Conservation (phyloP, 176 grass and related monocot genomes). For the Carex littledalei region DNA sequence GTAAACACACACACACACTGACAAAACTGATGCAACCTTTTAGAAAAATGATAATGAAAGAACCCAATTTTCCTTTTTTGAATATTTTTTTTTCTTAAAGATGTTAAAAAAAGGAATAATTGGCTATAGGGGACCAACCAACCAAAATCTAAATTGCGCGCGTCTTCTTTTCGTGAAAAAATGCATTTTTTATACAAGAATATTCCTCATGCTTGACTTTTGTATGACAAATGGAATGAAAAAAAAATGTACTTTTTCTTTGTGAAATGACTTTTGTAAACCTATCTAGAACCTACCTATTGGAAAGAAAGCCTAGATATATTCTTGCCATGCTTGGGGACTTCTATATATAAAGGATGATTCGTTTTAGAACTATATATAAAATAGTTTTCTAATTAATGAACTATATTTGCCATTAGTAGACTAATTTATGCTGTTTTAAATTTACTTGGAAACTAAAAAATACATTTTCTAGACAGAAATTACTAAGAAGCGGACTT, state of each 20-base stretch:
- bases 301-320: slow-evolving; percentile 30
- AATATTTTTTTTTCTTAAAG: not conserved
- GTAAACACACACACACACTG: too few relatives aligned
- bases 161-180: not conserved
- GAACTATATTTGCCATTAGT: not conserved
- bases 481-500: not conserved
- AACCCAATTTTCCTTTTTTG: too few relatives aligned
- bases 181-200: not conserved
- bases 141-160: not conserved
- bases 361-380: not conserved
- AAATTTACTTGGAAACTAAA: not conserved
- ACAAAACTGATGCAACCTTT: too few relatives aligned
- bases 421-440: not conserved
- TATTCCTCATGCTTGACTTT: slow-evolving; percentile 26
- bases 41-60: not conserved
- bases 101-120: not conserved
- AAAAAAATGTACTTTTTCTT: not conserved
- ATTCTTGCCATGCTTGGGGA: not conserved
- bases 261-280: slow-evolving; percentile 28
- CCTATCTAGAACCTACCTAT: slow-evolving; percentile 63
- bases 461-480: not conserved
- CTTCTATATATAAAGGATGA: not conserved
- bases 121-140: not conserved
- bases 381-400: not conserved
- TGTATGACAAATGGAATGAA: slow-evolving; percentile 15